Base-by-base conservation (phyloP, 1,284 basidiomycete species). In the Caloboletus firmus region DNA sequence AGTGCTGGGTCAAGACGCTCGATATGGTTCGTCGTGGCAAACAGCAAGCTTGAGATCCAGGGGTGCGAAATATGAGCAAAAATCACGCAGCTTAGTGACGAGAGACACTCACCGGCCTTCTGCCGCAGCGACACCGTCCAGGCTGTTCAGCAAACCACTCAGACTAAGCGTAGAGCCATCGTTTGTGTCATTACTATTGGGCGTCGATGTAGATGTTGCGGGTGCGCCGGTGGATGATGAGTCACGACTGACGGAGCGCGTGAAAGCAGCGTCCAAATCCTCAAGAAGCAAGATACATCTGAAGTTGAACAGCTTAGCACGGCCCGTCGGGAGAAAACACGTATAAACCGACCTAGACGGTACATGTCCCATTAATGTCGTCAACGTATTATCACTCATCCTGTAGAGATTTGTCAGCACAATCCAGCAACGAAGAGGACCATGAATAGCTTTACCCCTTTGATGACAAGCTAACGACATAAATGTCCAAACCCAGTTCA, bases 231-330 rank as follows among this genome's bases (percentile, higher is more conserved):
- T 92, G 5, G 89, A 90, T 18, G 73, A 80, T 45, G 84, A 76
- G 71, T 91, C 90, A 71, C 90, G 89, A 68, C 82, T 86, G 63
- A 91, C 84, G 45, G 85, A 87, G 44, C 88, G 86, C 59, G 89
- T 92, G 74, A 92, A 92, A 32, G 89, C 90, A 54, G 90, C 90
- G 69, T 92, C 89, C 62, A 92, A 77, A 77, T 92, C 91, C 74
- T 94, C 92, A 68, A 94, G 79, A 71, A 94, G 83, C 62, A 94
- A 77, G 59, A 94, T 92, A 77, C 89, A 91, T 76, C 89, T 89
- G 52, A 4, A 39, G 17, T 39, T 4, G 45, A 43, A 54, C 17
- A 18, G 8, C 20, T 72, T 28, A 70, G 51, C 13, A 47, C 22
- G 26, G 49, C 22, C 30, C 22, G 20, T 31, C 11, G 28, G 30